Conservation (phyloP, 177 flowering plant species). For the Vitis hybrid region DNA sequence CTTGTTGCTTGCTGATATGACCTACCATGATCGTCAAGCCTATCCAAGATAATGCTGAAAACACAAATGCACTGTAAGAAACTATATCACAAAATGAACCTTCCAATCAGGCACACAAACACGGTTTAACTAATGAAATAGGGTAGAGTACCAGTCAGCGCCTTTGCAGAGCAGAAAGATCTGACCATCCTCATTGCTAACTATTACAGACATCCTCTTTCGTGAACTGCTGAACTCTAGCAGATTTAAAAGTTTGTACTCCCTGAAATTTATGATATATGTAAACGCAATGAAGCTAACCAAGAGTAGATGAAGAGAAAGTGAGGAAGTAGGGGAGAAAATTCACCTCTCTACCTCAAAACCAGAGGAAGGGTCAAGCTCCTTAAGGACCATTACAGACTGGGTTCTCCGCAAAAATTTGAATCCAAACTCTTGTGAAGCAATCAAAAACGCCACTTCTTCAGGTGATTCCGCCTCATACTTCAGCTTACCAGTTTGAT, state of each 20-base stretch:
- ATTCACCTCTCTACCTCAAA: slow-evolving; percentile 45
- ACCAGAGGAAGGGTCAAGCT: slow-evolving; percentile 32
- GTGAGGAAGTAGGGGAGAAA: not conserved
- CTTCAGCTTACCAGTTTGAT: slow-evolving; percentile 28
- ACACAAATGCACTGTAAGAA: not conserved
- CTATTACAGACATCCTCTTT: slow-evolving; percentile 78
- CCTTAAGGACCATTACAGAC: slow-evolving; percentile 39
- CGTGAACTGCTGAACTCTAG: slow-evolving; percentile 64
- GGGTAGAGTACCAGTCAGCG: slow-evolving; percentile 61
- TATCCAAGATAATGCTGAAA: slow-evolving; percentile 63
- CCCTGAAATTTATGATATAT: slow-evolving; percentile 32
- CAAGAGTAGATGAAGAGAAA: too few relatives aligned
- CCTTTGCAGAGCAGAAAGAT: slow-evolving; percentile 77
- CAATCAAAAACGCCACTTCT: slow-evolving; percentile 63
- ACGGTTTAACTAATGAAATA: not conserved
- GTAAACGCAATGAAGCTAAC: too few relatives aligned
- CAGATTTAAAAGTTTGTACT: slow-evolving; percentile 58
- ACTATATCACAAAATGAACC: too few relatives aligned
- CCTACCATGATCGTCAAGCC: slow-evolving; percentile 50
- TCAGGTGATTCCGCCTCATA: slow-evolving; percentile 84
- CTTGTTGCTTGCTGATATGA: slow-evolving; percentile 39
- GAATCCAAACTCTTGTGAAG: slow-evolving; percentile 67
- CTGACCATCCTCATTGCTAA: slow-evolving; percentile 51
- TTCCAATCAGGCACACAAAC: too few relatives aligned
- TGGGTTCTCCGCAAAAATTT: slow-evolving; percentile 56